Base-by-base conservation (phyloP, 257 asterid genomes). In the Nicotiana attenuata region DNA sequence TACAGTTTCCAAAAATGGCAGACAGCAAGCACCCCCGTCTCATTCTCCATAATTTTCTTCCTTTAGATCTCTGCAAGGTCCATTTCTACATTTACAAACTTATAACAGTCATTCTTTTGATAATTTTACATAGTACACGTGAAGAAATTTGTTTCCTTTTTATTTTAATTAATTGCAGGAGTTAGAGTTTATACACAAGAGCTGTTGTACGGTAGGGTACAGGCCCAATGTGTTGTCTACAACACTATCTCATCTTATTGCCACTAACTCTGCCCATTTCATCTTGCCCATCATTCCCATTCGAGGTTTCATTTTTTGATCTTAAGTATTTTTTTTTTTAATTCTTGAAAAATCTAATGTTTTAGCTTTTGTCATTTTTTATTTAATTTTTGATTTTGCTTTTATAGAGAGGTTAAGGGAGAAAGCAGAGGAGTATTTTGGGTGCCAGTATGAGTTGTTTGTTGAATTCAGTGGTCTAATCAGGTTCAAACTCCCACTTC, bases 391-490 rank as follows among this genome's bases (percentile, higher is more conserved):
- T 47, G 7, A 59, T 50, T 61, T 2, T 80, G 17, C 3, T 11
- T 76, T 69, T 63, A 13, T 65, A 94, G 99, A 96, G 86, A 90
- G 84, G 86, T 84, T 96, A 87, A 91, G 87, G 91, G 99, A 96
- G 82, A 91, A 85, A 77, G 94, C 88, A 86, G 99, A 96, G 87
- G 97, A 91, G 82, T 85, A 87, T 64, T 93, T 96, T 83, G 94
- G 92, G 20, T 93, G 97, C 64, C 92, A 90, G 85, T 92, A 87
- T 82, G 97, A 93, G 84, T 85, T 96, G 89, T 88, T 92, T 81
- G 91, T 96, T 80, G 99, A 96, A 88, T 96, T 93, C 86, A 96
- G 98, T 81, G 99, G 97, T 47, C 90, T 94, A 68, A 90, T 95
- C 71, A 94, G 98, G 98, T 91, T 85, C 35, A 71, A 28, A 56